These are phyloP conservation scores for Lasiosphaeris hirsuta DNA, from an alignment of 495 filamentous ascomycete genomes.

Conservation along the genomic window DNA sequence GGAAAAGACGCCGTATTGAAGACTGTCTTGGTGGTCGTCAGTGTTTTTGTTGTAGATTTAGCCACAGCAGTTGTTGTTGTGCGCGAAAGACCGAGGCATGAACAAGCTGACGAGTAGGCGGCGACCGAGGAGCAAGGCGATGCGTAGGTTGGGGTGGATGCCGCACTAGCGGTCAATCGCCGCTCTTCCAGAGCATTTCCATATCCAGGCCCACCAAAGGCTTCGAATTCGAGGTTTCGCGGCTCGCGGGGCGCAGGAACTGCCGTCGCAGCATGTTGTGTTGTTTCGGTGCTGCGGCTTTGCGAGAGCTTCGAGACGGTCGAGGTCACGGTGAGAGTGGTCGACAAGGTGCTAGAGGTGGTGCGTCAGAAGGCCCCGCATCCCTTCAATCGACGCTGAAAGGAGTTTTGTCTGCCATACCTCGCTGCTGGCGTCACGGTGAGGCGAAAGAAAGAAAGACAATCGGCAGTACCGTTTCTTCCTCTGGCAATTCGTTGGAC, in stretches of 20 bases:
- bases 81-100: conserved; percentile 25
- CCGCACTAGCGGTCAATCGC: conserved; percentile 14
- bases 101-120: conserved; percentile 29
- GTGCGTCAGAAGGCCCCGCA: background rate
- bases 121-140: conserved; percentile 16
- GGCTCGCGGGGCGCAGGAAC: too few relatives aligned
- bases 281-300: background rate
- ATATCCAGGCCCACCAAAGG: background rate
- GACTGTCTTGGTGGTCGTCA: conserved; percentile 8
- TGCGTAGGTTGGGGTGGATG: conserved; percentile 22
- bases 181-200: conserved; percentile 8
- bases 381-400: background rate
- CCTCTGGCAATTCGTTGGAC: conserved; percentile 14
- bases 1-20: conserved; percentile 8
- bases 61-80: conserved; percentile 5
- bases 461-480: conserved; percentile 25
- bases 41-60: conserved; percentile 9
- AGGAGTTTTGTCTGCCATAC: conserved; percentile 1
- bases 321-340: conserved; percentile 13
- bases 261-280: background rate
- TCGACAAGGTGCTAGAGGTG: conserved; percentile 12
- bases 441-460: conserved; percentile 24
- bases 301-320: conserved; percentile 8
- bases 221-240: conserved; percentile 5
- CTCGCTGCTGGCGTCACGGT: conserved; percentile 25